phyloP scores from a whole-genome alignment of 257 asterid species.

The Primulina eburnea region DNA sequence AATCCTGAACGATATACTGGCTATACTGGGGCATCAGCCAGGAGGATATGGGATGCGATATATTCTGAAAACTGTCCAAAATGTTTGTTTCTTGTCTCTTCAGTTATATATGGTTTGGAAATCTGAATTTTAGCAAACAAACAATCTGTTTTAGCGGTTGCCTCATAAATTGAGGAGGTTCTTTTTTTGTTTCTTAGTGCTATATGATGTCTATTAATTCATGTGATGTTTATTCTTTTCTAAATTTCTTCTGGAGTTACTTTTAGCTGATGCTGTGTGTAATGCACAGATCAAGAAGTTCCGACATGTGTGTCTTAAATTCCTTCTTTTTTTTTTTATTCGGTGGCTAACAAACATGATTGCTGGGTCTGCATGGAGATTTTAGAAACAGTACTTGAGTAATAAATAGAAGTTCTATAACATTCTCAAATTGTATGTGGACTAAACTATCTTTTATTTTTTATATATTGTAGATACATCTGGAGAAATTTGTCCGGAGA shows the following conservation, averaged over 20 bases:
- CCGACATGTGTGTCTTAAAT: neutral
- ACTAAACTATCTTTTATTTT: conserved; percentile 12
- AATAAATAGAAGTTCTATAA: neutral
- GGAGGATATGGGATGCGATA: conserved; percentile 92
- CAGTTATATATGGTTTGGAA: conserved; percentile 14
- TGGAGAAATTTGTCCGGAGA: conserved; percentile 87
- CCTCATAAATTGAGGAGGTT: conserved; percentile 2
- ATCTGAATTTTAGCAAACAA: conserved; percentile 16
- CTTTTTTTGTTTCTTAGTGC: neutral
- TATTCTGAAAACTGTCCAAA: conserved; percentile 91
- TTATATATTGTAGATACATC: conserved; percentile 51
- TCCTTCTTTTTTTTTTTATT: conserved; percentile 5
- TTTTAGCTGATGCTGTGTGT: neutral
- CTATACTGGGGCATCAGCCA: conserved; percentile 86
- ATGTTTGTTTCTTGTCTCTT: conserved; percentile 48
- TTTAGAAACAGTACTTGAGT: neutral
- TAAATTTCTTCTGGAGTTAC: conserved; percentile 4
- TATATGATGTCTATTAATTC: conserved; percentile 5
- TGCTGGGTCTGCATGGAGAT: neutral
- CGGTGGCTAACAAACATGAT: conserved; percentile 5
- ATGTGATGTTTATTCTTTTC: conserved; percentile 4
- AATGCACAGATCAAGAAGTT: conserved; percentile 1
- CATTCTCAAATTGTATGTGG: conserved; percentile 11
- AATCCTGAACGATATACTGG: conserved; percentile 96
- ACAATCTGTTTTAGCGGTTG: neutral